Conservation (phyloP, 805 yeast genomes). For the Nakazawaea ambrosiae region DNA sequence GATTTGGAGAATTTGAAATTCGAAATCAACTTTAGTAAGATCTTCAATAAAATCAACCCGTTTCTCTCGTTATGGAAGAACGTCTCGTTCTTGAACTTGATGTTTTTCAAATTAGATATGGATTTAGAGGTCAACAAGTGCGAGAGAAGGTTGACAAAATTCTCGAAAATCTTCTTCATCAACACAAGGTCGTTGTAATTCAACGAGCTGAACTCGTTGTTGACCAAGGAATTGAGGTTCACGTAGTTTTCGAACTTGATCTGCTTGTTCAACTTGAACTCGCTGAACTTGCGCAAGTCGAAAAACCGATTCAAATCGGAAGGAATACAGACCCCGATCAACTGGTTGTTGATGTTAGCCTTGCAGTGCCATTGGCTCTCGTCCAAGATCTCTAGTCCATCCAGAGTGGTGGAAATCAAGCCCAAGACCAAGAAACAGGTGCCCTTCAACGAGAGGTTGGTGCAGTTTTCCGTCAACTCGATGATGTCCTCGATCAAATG, state of each 20-base stretch:
- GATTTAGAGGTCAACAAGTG: constrained; percentile 20
- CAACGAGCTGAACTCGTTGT: constrained; percentile 4
- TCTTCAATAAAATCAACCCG: constrained; percentile 43
- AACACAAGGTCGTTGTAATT: constrained; percentile 11
- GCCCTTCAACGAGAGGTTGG: constrained; percentile 59
- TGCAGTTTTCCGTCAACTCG: constrained; percentile 36
- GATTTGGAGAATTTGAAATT: constrained; percentile 54
- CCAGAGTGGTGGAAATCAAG: constrained; percentile 58
- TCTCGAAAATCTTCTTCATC: constrained; percentile 20
- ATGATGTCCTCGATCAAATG: constrained; percentile 49
- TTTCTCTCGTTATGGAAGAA: constrained; percentile 9
- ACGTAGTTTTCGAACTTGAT: constrained; percentile 10
- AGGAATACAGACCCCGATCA: constrained; percentile 25
- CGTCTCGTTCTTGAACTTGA: constrained; percentile 34
- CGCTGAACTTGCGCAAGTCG: constrained; percentile 1
- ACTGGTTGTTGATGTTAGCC: constrained; percentile 32
- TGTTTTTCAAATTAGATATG: constrained; percentile 32
- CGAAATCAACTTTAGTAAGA: constrained; percentile 43
- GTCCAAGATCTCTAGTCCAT: constrained; percentile 81
- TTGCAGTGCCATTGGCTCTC: constrained; percentile 70
- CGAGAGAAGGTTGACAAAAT: constrained; percentile 20
- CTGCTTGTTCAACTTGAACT: constrained; percentile 20
- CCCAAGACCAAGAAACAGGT: constrained; percentile 77
- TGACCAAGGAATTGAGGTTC: neutral
- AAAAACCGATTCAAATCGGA: constrained; percentile 16